Conservation (phyloP, 371 early-diverging fungal species). For the Mortierella sp. region DNA sequence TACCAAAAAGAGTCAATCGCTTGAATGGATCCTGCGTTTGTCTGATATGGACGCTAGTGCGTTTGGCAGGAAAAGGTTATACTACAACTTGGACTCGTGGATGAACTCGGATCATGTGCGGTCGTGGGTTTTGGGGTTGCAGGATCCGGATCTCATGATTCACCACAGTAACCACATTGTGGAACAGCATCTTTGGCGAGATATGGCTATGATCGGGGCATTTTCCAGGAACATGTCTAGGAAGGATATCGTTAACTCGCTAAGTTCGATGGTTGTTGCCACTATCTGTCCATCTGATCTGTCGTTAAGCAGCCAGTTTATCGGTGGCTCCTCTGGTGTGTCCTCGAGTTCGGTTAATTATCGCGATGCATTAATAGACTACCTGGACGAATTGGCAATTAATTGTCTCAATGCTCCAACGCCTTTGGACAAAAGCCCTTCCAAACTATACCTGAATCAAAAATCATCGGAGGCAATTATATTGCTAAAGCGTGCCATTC, state of each 20-base stretch:
- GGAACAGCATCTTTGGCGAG: constrained; percentile 39
- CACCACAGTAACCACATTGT: neutral
- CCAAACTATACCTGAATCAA: neutral
- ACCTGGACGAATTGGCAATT: constrained; percentile 11
- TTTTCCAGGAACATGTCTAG: constrained; percentile 15
- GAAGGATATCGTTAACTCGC: constrained; percentile 28
- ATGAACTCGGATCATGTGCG: constrained; percentile 17
- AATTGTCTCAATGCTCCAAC: neutral
- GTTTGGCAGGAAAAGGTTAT: constrained; percentile 16
- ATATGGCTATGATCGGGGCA: constrained; percentile 45
- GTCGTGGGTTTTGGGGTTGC: constrained; percentile 26
- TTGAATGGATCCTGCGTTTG: constrained; percentile 16
- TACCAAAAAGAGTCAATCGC: neutral
- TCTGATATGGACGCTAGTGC: constrained; percentile 12
- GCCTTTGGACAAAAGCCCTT: too few relatives aligned
- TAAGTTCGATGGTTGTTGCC: constrained; percentile 5
- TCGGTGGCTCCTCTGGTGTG: neutral
- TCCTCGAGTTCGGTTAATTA: constrained; percentile 8
- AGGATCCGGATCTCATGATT: neutral
- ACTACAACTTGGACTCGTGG: constrained; percentile 14
- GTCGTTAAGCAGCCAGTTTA: neutral
- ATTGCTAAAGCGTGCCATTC: constrained; percentile 25
- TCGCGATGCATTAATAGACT: constrained; percentile 29
- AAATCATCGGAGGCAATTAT: neutral
- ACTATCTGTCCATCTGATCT: neutral